Evolutionary conservation across 345 rosid genomes (phyloP).

Genomic region (Sonneratia alba): DNA sequence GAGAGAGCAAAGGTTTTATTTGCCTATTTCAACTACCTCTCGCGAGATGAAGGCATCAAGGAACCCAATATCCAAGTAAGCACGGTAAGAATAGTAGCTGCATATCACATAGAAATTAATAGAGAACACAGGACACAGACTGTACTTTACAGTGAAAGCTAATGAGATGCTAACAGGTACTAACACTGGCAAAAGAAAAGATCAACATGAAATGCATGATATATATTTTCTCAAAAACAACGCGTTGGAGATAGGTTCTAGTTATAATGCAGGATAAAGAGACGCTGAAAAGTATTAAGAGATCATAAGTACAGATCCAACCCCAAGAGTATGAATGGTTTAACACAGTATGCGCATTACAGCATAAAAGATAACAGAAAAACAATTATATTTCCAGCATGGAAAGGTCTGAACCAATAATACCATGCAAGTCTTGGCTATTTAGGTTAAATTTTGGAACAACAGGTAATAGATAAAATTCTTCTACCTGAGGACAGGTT

Average conservation of each 20-base stretch:
- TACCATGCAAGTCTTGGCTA: not conserved
- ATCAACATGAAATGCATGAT: not conserved
- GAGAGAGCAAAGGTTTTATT: not conserved
- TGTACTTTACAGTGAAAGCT: not conserved
- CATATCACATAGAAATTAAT: not conserved
- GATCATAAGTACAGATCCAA: not conserved
- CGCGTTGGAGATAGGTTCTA: not conserved
- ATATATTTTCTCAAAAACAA: not conserved
- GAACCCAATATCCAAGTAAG: slow-evolving; percentile 77
- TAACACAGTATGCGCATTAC: not conserved
- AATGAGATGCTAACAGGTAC: not conserved
- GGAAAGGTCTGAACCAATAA: not conserved
- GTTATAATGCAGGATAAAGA: not conserved
- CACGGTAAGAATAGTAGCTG: slow-evolving; percentile 89
- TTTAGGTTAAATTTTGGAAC: not conserved
- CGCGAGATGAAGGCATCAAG: slow-evolving; percentile 80
- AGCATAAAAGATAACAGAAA: not conserved
- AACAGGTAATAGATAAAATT: not conserved
- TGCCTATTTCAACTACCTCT: slow-evolving; percentile 50
- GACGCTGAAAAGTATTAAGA: not conserved
- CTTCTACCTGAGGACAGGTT: not conserved
- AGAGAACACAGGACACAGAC: not conserved
- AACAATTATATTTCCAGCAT: not conserved
- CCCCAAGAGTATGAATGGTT: not conserved
- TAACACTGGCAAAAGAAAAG: not conserved